Conservation (phyloP, 2,329 filamentous ascomycete species). For the Ophiostoma novo-ulmi region DNA sequence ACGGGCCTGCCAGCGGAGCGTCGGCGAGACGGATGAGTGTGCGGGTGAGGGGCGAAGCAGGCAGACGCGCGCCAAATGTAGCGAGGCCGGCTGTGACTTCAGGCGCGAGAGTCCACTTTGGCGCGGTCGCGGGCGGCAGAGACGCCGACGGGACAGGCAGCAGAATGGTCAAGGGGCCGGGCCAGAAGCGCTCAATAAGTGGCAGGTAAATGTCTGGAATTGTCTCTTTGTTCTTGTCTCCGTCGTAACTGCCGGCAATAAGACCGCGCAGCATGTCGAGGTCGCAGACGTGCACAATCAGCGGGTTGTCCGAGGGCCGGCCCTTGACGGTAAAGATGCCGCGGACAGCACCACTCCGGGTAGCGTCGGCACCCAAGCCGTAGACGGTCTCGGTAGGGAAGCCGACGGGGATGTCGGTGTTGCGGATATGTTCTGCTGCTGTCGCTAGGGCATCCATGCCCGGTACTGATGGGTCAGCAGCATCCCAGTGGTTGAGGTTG, state of each 20-base stretch:
- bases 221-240: slow-evolving; percentile 30
- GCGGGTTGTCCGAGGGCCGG: slow-evolving; percentile 85
- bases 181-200: slow-evolving; percentile 83
- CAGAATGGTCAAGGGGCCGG: slow-evolving; percentile 86
- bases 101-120: slow-evolving; percentile 56
- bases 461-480: slow-evolving; percentile 29
- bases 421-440: slow-evolving; percentile 62
- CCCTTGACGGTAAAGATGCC: slow-evolving; percentile 94
- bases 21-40: slow-evolving; percentile 76
- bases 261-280: slow-evolving; percentile 66
- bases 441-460: slow-evolving; percentile 46
- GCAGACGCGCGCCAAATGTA: slow-evolving; percentile 89
- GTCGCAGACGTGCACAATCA: slow-evolving; percentile 88
- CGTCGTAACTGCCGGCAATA: slow-evolving; percentile 36
- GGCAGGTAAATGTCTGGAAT: slow-evolving; percentile 73
- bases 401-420: slow-evolving; percentile 70
- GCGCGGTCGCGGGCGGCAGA: neutral
- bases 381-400: slow-evolving; percentile 99
- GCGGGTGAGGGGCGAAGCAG: slow-evolving; percentile 75
- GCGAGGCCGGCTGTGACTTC: slow-evolving; percentile 82
- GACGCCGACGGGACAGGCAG: slow-evolving; percentile 68
- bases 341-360: slow-evolving; percentile 71
- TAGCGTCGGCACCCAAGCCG: slow-evolving; percentile 92
- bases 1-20: slow-evolving; percentile 80
- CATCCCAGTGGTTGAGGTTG: slow-evolving; percentile 40